phyloP scores from a whole-genome alignment of 2,329 filamentous ascomycete species.

The Aspergillus novoparasiticus region DNA sequence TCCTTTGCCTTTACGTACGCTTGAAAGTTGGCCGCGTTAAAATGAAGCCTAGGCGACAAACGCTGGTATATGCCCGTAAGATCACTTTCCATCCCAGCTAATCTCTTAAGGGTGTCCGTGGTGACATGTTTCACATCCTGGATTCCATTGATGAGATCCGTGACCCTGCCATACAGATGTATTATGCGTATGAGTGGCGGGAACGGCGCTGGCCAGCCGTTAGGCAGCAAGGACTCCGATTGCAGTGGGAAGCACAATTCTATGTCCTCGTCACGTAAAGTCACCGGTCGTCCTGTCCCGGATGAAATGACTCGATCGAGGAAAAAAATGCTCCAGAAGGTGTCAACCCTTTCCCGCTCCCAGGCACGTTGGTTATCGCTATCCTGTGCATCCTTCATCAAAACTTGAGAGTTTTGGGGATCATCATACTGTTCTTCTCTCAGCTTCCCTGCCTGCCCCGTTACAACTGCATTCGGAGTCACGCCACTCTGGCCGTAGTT shows the following conservation, averaged over 20 bases:
- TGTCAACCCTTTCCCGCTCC: slow-evolving; percentile 81
- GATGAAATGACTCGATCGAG: slow-evolving; percentile 86
- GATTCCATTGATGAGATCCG: slow-evolving; percentile 81
- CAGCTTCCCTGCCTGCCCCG: slow-evolving; percentile 42
- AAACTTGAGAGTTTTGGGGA: slow-evolving; percentile 36
- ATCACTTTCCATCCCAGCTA: slow-evolving; percentile 78
- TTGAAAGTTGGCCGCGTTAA: slow-evolving; percentile 84
- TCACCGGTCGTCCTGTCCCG: slow-evolving; percentile 81
- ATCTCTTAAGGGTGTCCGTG: slow-evolving; percentile 69
- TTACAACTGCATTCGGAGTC: slow-evolving; percentile 59
- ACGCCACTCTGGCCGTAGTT: slow-evolving; percentile 57
- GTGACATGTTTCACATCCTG: slow-evolving; percentile 74
- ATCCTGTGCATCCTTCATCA: slow-evolving; percentile 41
- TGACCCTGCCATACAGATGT: slow-evolving; percentile 81
- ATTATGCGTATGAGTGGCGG: slow-evolving; percentile 81
- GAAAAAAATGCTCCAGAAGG: slow-evolving; percentile 88
- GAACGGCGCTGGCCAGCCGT: slow-evolving; percentile 75
- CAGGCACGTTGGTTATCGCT: slow-evolving; percentile 62
- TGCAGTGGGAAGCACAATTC: slow-evolving; percentile 71
- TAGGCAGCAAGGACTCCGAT: slow-evolving; percentile 54
- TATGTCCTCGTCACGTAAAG: slow-evolving; percentile 80
- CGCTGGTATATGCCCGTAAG: slow-evolving; percentile 74
- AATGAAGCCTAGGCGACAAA: slow-evolving; percentile 73
- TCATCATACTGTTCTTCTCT: slow-evolving; percentile 50
- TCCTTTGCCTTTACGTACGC: slow-evolving; percentile 79